phyloP scores from a whole-genome alignment of 1,139 yeast genomes.

The Arxiozyma slooffiae region DNA sequence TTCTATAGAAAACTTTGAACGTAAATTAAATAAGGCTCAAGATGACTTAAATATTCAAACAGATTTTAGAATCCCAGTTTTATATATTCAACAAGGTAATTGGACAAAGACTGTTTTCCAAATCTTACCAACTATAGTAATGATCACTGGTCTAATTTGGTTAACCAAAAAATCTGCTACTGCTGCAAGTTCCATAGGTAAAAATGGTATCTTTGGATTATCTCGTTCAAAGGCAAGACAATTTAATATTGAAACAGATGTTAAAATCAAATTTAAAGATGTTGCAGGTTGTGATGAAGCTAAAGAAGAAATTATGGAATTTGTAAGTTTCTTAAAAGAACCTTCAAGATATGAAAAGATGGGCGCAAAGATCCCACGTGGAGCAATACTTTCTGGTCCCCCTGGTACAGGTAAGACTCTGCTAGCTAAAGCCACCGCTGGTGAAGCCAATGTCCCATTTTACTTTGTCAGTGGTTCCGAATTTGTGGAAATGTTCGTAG shows the following conservation, averaged over 20 bases:
- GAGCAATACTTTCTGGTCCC: constrained; percentile 74
- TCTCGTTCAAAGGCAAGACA: constrained; percentile 63
- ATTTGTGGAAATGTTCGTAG: constrained; percentile 75
- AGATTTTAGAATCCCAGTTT: constrained; percentile 54
- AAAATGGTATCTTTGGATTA: constrained; percentile 53
- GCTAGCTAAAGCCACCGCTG: constrained; percentile 75
- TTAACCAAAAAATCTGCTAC: constrained; percentile 51
- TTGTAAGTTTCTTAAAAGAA: constrained; percentile 66
- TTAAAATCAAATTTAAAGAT: constrained; percentile 62
- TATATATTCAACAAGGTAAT: constrained; percentile 52
- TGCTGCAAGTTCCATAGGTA: constrained; percentile 37
- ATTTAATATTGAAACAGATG: constrained; percentile 62
- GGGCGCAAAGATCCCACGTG: constrained; percentile 78
- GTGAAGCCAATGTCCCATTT: constrained; percentile 78
- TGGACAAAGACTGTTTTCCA: constrained; percentile 49
- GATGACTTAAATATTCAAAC: constrained; percentile 51
- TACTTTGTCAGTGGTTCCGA: constrained; percentile 76
- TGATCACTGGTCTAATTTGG: constrained; percentile 66
- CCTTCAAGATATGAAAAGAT: constrained; percentile 64
- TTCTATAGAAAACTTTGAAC: constrained; percentile 63
- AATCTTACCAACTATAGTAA: constrained; percentile 56
- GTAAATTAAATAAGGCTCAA: constrained; percentile 52
- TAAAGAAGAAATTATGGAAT: constrained; percentile 77
- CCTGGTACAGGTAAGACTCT: constrained; percentile 85
- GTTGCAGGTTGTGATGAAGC: constrained; percentile 83